These are phyloP conservation scores for Leishmania mexicana DNA, from an alignment of 208 protist species.

Conservation along the genomic window DNA sequence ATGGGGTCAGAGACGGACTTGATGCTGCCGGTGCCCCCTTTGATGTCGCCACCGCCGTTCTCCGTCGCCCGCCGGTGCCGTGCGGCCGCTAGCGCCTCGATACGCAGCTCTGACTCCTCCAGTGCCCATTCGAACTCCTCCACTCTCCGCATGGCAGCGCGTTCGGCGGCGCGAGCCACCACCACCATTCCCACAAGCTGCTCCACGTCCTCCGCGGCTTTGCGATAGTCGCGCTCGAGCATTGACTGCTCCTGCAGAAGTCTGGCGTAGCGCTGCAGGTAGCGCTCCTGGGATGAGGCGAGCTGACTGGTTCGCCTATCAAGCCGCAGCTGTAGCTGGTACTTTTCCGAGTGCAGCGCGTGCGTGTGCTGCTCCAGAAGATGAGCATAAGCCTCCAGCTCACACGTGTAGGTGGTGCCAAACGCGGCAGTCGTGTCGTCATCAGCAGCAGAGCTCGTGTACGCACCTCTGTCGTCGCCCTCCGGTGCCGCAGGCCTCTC, in stretches of 20 bases:
- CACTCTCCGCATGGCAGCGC: slow-evolving; percentile 24
- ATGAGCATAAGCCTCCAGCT: slow-evolving; percentile 20
- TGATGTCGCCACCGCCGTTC: background rate
- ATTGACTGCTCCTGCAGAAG: slow-evolving; percentile 16
- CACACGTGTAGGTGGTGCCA: slow-evolving; percentile 4
- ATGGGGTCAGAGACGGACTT: background rate
- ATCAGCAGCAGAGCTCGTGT: background rate
- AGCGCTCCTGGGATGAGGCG: slow-evolving; percentile 12
- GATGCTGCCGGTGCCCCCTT: background rate
- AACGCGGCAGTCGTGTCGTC: background rate
- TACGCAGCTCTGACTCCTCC: slow-evolving; percentile 8
- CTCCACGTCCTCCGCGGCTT: slow-evolving; percentile 20
- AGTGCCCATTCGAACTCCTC: slow-evolving; percentile 20
- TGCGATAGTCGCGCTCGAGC: slow-evolving; percentile 15
- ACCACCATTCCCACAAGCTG: slow-evolving; percentile 22
- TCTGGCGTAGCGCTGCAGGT: slow-evolving; percentile 20
- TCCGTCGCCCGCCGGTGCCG: background rate
- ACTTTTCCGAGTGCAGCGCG: slow-evolving; percentile 16
- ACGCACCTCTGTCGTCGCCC: background rate
- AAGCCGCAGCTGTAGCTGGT: slow-evolving; percentile 27
- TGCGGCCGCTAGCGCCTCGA: slow-evolving; percentile 2
- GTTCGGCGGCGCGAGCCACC: slow-evolving; percentile 25
- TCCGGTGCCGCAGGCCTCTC: background rate
- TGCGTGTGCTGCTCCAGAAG: slow-evolving; percentile 12
- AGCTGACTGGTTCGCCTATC: slow-evolving; percentile 19